Conservation (phyloP, 2,329 filamentous ascomycete species). For the Bipolaris zeicola region DNA sequence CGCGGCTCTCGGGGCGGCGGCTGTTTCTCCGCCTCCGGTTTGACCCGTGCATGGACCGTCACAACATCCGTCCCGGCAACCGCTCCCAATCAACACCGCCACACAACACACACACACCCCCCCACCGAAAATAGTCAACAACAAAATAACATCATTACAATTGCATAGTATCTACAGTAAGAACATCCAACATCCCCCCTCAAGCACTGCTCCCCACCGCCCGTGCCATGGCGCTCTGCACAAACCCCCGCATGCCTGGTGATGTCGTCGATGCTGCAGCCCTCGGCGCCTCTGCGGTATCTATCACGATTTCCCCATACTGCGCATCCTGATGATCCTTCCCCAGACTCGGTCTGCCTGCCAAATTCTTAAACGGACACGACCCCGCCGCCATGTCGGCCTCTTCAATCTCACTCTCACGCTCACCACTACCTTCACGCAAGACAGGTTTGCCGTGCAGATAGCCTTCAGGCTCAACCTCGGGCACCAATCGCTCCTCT, state of each 20-base stretch:
- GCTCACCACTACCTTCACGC: conserved; percentile 35
- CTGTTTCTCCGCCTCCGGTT: conserved; percentile 9
- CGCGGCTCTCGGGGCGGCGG: conserved; percentile 11
- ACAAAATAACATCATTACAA: background rate
- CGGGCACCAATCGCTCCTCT: conserved; percentile 50
- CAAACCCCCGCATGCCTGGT: conserved; percentile 6
- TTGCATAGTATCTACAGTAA: background rate
- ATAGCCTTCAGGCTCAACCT: conserved; percentile 46
- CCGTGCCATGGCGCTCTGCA: conserved; percentile 20
- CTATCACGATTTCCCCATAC: conserved; percentile 11
- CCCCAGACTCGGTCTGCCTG: conserved; percentile 13
- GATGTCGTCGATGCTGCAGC: conserved; percentile 11
- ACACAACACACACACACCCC: background rate
- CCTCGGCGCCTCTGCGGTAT: conserved; percentile 15
- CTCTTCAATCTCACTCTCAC: conserved; percentile 38
- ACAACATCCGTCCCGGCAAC: conserved; percentile 3
- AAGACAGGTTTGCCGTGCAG: conserved; percentile 45
- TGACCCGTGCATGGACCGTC: conserved; percentile 7
- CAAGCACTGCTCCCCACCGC: conserved; percentile 23
- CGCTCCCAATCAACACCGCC: background rate
- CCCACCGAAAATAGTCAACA: background rate
- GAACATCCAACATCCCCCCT: background rate
- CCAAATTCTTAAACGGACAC: conserved; percentile 42
- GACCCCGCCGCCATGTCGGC: conserved; percentile 26
- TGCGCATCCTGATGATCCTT: conserved; percentile 9